Evolutionary conservation across 1,284 basidiomycete species (phyloP).

Genomic region (Golubevia pallescens): DNA sequence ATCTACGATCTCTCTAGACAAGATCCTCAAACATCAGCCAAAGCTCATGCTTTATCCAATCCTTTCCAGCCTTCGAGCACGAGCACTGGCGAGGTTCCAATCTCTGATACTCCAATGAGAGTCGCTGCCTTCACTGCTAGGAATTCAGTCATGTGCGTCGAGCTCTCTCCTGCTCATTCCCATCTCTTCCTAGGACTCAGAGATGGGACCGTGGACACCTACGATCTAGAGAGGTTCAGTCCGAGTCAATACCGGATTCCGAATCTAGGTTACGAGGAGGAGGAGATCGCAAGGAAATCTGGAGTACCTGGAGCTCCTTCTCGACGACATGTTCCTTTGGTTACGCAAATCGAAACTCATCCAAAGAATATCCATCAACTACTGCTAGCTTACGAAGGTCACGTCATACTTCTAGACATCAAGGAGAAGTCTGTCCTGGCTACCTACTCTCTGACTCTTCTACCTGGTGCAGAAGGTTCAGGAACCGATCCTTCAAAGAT

Average conservation of each 20-base stretch:
- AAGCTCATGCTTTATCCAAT: conserved; percentile 21
- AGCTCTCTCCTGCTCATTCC: conserved; percentile 76
- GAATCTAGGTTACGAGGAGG: conserved; percentile 78
- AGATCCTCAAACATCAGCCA: conserved; percentile 42
- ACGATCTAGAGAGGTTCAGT: no score
- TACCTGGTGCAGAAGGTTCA: conserved; percentile 55
- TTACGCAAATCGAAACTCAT: conserved; percentile 68
- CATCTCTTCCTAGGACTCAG: conserved; percentile 71
- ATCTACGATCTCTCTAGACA: conserved; percentile 74
- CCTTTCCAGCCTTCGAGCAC: conserved; percentile 18
- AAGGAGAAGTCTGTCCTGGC: conserved; percentile 37
- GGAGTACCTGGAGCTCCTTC: conserved; percentile 69
- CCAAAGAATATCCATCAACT: conserved; percentile 81
- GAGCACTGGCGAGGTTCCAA: conserved; percentile 30
- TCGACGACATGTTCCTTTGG: conserved; percentile 54
- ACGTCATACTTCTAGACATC: conserved; percentile 51
- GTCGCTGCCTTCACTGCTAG: conserved; percentile 39
- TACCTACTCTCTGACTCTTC: conserved; percentile 44
- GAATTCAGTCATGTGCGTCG: conserved; percentile 68
- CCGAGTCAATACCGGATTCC: conserved; percentile 69
- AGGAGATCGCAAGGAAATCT: conserved; percentile 72
- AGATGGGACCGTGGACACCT: conserved; percentile 66
- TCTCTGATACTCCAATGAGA: conserved; percentile 66
- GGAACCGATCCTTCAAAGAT: conserved; percentile 70
- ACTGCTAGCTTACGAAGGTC: conserved; percentile 81